phyloP scores from a whole-genome alignment of 2,329 filamentous ascomycete species.

The Clonostachys byssicola region DNA sequence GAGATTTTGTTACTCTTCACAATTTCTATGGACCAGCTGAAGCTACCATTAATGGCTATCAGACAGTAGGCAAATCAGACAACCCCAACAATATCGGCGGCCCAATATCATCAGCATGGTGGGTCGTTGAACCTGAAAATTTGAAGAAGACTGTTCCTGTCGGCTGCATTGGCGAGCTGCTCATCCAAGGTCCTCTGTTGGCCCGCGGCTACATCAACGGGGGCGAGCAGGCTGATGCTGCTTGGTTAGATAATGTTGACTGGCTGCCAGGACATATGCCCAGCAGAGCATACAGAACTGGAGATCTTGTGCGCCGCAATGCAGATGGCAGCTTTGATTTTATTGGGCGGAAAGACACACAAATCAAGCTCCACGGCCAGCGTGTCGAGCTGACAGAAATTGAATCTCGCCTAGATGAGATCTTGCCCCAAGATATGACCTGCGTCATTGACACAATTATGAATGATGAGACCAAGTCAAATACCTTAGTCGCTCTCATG shows the following conservation, averaged over 20 bases:
- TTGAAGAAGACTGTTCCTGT: constrained; percentile 10
- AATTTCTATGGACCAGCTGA: constrained; percentile 1
- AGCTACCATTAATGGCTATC: neutral
- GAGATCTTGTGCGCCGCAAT: neutral
- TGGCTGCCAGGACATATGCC: neutral
- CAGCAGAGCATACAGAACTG: constrained; percentile 9
- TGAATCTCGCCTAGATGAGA: constrained; percentile 1
- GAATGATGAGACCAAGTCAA: neutral
- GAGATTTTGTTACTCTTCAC: neutral
- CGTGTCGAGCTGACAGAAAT: constrained; percentile 33
- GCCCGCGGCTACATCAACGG: constrained; percentile 33
- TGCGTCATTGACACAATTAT: constrained; percentile 1
- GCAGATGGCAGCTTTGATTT: neutral
- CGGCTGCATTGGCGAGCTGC: constrained; percentile 18
- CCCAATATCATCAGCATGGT: constrained; percentile 4
- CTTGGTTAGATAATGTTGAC: neutral
- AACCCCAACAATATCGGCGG: constrained; percentile 3
- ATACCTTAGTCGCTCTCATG: neutral
- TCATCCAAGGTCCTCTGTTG: constrained; percentile 23
- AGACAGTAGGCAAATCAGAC: neutral
- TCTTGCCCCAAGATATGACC: neutral
- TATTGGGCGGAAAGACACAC: constrained; percentile 1
- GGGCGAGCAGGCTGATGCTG: constrained; percentile 1
- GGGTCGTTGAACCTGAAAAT: constrained; percentile 11
- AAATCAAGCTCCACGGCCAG: constrained; percentile 50